A percentile compares a stretch with the other conserved stretches of the same genome.
Conservation (phyloP, 805 yeast species). For the Maudiozyma saulgeensis region DNA sequence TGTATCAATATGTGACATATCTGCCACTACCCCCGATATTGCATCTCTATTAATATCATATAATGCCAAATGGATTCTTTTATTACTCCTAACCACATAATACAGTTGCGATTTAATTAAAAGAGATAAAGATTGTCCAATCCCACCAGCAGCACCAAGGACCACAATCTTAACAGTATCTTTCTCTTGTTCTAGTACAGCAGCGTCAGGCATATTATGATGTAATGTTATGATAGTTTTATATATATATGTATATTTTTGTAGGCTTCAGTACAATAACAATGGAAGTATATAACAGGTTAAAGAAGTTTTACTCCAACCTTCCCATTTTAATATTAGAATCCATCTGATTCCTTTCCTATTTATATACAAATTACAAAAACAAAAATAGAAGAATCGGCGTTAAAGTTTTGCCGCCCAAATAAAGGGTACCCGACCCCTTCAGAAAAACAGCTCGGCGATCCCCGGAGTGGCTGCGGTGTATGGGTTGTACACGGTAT, state of each 20-base stretch:
- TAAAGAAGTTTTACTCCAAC: no score
- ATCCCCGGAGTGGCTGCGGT: no score
- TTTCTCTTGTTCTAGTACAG: background rate
- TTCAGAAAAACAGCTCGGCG: no score
- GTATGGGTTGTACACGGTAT: no score
- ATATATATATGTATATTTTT: background rate
- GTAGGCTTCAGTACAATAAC: no score
- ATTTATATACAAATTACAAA: no score
- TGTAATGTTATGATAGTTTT: background rate
- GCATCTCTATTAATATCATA: slow-evolving; percentile 67
- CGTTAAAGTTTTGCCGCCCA: no score
- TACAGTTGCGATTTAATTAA: slow-evolving; percentile 48
- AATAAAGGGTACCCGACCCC: no score
- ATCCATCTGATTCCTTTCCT: no score
- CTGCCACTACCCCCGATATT: slow-evolving; percentile 77
- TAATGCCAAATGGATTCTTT: slow-evolving; percentile 41
- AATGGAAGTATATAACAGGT: no score
- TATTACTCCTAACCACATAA: slow-evolving; percentile 22
- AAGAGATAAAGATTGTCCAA: slow-evolving; percentile 85
- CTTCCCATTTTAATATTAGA: no score
- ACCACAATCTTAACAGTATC: slow-evolving; percentile 57
- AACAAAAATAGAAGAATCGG: no score
- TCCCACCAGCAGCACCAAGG: slow-evolving; percentile 89
- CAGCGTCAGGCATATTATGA: background rate
- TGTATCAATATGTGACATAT: slow-evolving; percentile 74